phyloP scores from a whole-genome alignment of 1,284 basidiomycete species.

The Xerocomus nothofagi region DNA sequence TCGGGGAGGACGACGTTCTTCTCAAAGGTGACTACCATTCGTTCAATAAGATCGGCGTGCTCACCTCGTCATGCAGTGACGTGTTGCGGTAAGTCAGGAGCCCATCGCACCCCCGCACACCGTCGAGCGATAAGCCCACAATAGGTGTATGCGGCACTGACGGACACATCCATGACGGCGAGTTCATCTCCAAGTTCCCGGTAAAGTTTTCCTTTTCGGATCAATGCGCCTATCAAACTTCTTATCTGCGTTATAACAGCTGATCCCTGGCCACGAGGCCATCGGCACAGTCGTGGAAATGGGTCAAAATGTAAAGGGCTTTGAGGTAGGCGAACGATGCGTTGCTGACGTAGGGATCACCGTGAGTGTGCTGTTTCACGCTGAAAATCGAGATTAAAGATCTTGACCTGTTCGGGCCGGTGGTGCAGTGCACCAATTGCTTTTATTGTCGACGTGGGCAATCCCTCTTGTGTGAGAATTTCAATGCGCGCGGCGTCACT shows the following conservation, averaged over 20 bases:
- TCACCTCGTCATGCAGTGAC: constrained; percentile 36
- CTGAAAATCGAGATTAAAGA: background rate
- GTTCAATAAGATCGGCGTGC: background rate
- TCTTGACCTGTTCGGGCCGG: constrained; percentile 2
- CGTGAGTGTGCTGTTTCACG: constrained; percentile 37
- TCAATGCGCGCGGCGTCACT: constrained; percentile 74
- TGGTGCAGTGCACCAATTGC: constrained; percentile 69
- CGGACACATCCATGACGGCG: constrained; percentile 74
- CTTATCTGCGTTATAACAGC: constrained; percentile 38
- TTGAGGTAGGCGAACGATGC: constrained; percentile 72
- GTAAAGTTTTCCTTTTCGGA: constrained; percentile 35
- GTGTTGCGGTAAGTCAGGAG: constrained; percentile 44
- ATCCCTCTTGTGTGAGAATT: constrained; percentile 76
- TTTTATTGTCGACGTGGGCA: constrained; percentile 82
- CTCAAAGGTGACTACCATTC: constrained; percentile 48
- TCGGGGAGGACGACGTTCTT: constrained; percentile 58
- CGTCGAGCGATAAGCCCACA: constrained; percentile 2
- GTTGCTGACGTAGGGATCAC: constrained; percentile 73
- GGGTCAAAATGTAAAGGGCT: constrained; percentile 70
- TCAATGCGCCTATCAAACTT: constrained; percentile 11
- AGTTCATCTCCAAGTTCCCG: constrained; percentile 78
- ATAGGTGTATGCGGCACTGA: constrained; percentile 76
- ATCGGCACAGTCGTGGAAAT: constrained; percentile 68
- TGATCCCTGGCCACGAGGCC: constrained; percentile 82
- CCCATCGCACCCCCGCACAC: background rate